Evolutionary conservation across 257 asterid genomes (phyloP).

Genomic region (Coffea canephora): DNA sequence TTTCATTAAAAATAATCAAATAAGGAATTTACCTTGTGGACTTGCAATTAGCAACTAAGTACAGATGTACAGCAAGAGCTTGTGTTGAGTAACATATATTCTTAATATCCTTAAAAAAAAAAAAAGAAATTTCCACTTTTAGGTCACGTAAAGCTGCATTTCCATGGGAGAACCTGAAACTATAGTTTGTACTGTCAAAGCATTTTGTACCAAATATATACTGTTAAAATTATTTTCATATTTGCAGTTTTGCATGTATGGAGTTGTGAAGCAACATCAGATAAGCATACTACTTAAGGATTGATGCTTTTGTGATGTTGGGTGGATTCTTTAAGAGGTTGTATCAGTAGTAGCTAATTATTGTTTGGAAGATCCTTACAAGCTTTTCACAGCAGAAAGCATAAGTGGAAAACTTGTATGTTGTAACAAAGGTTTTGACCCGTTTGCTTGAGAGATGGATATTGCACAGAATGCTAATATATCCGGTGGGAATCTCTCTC

Average conservation of each 20-base stretch:
- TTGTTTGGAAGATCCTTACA: neutral
- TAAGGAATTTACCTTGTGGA: neutral
- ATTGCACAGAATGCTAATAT: constrained; percentile 2
- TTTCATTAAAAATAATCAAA: neutral
- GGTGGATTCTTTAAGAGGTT: neutral
- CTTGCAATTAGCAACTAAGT: neutral
- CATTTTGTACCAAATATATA: neutral
- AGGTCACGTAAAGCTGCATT: neutral
- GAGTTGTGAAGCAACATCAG: neutral
- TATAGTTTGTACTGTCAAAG: neutral
- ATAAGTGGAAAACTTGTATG: neutral
- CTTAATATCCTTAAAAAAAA: neutral
- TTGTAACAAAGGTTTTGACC: neutral
- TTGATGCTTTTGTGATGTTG: neutral
- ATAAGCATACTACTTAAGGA: neutral
- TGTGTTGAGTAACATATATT: neutral
- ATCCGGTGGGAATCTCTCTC: constrained; percentile 42
- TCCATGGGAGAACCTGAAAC: neutral
- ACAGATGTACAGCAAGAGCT: neutral
- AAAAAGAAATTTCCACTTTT: neutral
- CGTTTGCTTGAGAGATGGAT: constrained; percentile 15
- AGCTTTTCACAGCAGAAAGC: neutral
- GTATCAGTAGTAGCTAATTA: neutral
- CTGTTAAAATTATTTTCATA: neutral
- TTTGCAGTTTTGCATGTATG: neutral